Evolutionary conservation across 495 filamentous ascomycete genomes (phyloP), one percentile per base, ranked within the genome.

Genomic region (Filosporella fistucella): DNA sequence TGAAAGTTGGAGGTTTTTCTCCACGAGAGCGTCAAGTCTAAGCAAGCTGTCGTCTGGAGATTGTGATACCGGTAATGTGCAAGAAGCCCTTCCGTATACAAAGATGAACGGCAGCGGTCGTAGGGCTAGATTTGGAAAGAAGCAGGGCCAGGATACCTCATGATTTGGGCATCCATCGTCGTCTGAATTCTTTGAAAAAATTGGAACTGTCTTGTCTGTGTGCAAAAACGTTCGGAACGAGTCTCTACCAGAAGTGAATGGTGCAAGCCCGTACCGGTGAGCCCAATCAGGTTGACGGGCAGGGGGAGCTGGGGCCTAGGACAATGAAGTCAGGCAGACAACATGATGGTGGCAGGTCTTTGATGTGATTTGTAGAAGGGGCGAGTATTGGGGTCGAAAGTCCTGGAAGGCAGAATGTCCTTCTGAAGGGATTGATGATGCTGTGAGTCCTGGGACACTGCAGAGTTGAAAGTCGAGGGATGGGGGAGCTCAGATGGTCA

Each of bases 131-230:
- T 45, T 26, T 47, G 35, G 36, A 49, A 45, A 38, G 45, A 42
- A 47, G 40, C 30, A 35, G 42, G 23, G 34, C 47, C 42, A 23
- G 32, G 52, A 53, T 53, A 45, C 55, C 44, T 47, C 55, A 58
- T 54, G 40, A 48, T 58, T 54, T 55, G 51, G 55, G 47, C 51
- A 55, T 58, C 55, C 55, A 58, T 58, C 42, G 44, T 52, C 37
- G 36, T 41, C 26, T 49, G 14, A 21, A 48, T 37, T n/a, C 26
- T 24, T 25, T 42, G 22, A 20, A 34, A 33, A 18, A 23, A 48
- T 40, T 2, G 34, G 21, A 36, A 16, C 42, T 8, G 34, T 45
- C 20, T 55, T 7, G 37, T 54, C 36, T n/a, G 12, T 45, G 45
- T 33, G 26, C 41, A 14, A 25, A 36, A 35, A 44, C 24, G 32